Evolutionary conservation across 305 asterid genomes (phyloP).

Genomic region (Fraxinus floribunda): DNA sequence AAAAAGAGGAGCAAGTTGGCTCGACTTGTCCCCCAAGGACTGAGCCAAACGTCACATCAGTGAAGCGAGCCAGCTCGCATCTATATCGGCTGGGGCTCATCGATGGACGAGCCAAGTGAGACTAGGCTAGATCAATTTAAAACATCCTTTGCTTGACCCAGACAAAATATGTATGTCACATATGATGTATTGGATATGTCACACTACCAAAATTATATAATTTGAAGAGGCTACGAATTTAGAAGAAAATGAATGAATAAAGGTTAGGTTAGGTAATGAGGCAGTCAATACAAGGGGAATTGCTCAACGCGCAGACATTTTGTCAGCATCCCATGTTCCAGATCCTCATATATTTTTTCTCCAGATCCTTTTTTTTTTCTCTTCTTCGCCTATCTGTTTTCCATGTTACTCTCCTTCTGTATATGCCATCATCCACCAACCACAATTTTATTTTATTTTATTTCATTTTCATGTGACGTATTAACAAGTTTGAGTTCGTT

Average conservation of each 20-base stretch:
- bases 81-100: neutral
- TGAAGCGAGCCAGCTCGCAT: neutral
- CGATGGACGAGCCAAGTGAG: neutral
- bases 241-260: neutral
- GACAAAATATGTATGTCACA: neutral
- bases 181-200: neutral
- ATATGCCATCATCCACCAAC: neutral
- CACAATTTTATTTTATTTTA: neutral
- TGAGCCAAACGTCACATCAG: neutral
- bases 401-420: neutral
- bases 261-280: neutral
- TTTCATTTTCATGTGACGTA: too few relatives aligned
- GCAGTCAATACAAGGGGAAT: neutral
- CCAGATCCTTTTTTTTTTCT: neutral
- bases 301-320: neutral
- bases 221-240: neutral
- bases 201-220: neutral
- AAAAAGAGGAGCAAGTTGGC: neutral
- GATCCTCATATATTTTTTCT: neutral
- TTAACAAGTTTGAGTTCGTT: too few relatives aligned
- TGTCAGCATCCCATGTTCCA: neutral
- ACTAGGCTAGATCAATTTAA: neutral
- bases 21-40: neutral
- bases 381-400: neutral
- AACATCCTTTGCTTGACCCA: neutral